Conservation (phyloP, 2,329 filamentous ascomycete species). For the Aurifilum marmelostoma region DNA sequence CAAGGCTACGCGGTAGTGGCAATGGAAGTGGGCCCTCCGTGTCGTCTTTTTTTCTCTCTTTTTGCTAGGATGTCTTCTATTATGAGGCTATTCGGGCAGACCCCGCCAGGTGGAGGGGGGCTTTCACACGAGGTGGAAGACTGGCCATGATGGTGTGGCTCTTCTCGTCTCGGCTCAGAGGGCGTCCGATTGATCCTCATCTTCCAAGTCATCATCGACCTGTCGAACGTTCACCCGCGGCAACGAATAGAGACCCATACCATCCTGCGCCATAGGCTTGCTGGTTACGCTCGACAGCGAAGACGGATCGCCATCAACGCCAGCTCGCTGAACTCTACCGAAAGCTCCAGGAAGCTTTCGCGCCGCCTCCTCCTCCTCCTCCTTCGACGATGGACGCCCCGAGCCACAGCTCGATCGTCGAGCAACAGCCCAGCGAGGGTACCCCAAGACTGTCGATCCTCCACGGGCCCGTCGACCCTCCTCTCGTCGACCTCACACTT, state of each 20-base stretch:
- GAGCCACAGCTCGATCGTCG: constrained; percentile 16
- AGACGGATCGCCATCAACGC: constrained; percentile 17
- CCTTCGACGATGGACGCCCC: constrained; percentile 20
- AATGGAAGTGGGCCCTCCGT: neutral
- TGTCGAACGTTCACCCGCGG: neutral
- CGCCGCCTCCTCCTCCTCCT: neutral
- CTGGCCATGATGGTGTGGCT: neutral
- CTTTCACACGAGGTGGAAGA: neutral
- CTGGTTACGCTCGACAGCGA: neutral
- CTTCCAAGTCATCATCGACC: neutral
- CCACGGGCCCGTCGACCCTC: constrained; percentile 69
- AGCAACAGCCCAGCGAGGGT: constrained; percentile 15
- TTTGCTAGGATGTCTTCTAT: constrained; percentile 11
- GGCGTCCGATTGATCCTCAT: neutral
- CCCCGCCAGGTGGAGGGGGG: neutral
- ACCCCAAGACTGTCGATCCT: constrained; percentile 60
- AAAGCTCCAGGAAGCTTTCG: constrained; percentile 22
- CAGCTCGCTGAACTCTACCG: constrained; percentile 13
- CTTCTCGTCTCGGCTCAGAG: neutral
- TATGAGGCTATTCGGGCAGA: constrained; percentile 22
- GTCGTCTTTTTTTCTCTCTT: neutral
- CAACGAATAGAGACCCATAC: neutral
- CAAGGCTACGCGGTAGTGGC: neutral
- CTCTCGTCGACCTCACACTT: constrained; percentile 71
- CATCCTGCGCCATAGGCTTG: neutral